Evolutionary conservation across 768 basidiomycete genomes (phyloP).

Genomic region (Infundibulicybe gibba): DNA sequence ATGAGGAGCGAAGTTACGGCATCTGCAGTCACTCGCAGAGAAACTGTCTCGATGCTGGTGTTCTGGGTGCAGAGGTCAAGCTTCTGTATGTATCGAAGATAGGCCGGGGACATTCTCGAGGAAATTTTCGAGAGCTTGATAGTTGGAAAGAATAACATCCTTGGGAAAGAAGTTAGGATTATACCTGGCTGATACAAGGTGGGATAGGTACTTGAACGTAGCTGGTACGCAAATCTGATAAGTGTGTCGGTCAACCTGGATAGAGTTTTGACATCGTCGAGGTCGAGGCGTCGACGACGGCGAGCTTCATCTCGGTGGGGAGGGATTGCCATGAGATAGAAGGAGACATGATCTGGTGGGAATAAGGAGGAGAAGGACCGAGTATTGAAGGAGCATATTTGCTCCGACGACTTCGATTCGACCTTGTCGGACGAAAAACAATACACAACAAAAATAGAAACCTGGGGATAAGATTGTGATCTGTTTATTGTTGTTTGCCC

Average conservation of each 20-base stretch:
- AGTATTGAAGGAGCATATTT: background rate
- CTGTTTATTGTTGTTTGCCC: conserved; percentile 11
- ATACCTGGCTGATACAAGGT: conserved; percentile 1
- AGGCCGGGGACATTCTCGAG: conserved; percentile 52
- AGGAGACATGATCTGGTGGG: conserved; percentile 6
- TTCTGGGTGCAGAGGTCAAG: conserved; percentile 43
- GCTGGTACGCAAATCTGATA: conserved; percentile 56
- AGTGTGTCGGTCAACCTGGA: conserved; percentile 45
- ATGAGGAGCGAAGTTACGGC: conserved; percentile 47
- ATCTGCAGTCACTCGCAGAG: conserved; percentile 34
- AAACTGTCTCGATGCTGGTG: conserved; percentile 9
- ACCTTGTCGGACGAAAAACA: conserved; percentile 25
- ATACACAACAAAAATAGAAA: conserved; percentile 3
- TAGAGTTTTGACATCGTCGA: conserved; percentile 40
- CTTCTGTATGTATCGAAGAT: conserved; percentile 47
- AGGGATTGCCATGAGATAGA: conserved; percentile 47
- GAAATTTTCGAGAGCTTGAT: conserved; percentile 47
- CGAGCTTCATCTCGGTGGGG: conserved; percentile 64
- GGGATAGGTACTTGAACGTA: conserved; percentile 48
- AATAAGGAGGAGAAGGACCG: background rate
- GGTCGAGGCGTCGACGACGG: conserved; percentile 48
- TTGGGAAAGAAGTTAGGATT: conserved; percentile 20
- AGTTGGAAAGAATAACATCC: conserved; percentile 46
- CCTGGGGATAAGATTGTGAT: background rate
- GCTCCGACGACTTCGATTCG: conserved; percentile 32